Conservation (phyloP, 495 filamentous ascomycete species). For the Cenococcum geophilum region DNA sequence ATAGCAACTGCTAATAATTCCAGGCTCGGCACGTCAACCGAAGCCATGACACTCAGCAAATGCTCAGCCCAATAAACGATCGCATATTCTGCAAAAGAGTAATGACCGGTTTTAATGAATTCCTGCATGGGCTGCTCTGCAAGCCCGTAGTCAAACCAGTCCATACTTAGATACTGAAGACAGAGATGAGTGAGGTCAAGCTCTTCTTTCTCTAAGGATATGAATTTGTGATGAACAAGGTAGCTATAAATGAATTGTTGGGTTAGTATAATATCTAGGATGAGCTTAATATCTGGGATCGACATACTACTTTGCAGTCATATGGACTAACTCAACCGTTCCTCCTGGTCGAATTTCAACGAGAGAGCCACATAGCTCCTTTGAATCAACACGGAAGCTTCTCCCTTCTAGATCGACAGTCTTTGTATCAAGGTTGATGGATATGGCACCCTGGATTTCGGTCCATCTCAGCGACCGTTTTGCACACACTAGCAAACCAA, state of each 20-base stretch:
- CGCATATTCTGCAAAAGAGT: slow-evolving; percentile 13
- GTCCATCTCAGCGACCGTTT: slow-evolving; percentile 44
- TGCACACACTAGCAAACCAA: slow-evolving; percentile 44
- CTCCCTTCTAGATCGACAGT: slow-evolving; percentile 12
- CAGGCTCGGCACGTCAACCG: not conserved
- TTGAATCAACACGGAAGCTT: slow-evolving; percentile 33
- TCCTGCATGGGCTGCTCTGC: not conserved
- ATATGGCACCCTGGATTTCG: slow-evolving; percentile 44
- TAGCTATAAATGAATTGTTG: not conserved
- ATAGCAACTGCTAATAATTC: not conserved
- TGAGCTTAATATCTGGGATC: not conserved
- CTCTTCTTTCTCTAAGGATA: not conserved
- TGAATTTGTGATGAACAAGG: not conserved
- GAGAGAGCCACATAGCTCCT: slow-evolving; percentile 44
- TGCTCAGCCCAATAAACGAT: not conserved
- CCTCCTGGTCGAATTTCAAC: slow-evolving; percentile 38
- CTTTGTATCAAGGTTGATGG: slow-evolving; percentile 17
- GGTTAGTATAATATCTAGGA: not conserved
- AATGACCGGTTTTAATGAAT: slow-evolving; percentile 6
- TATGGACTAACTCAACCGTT: slow-evolving; percentile 27
- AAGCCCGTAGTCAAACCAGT: not conserved
- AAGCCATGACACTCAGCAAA: not conserved
- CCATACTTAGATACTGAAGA: slow-evolving; percentile 5
- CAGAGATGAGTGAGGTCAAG: slow-evolving; percentile 10
- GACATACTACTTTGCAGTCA: slow-evolving; percentile 2